A percentile compares a stretch with the other conserved stretches of the same genome.
phyloP scores from a whole-genome alignment of 129 eudicot species.

The Tanacetum coccineum region DNA sequence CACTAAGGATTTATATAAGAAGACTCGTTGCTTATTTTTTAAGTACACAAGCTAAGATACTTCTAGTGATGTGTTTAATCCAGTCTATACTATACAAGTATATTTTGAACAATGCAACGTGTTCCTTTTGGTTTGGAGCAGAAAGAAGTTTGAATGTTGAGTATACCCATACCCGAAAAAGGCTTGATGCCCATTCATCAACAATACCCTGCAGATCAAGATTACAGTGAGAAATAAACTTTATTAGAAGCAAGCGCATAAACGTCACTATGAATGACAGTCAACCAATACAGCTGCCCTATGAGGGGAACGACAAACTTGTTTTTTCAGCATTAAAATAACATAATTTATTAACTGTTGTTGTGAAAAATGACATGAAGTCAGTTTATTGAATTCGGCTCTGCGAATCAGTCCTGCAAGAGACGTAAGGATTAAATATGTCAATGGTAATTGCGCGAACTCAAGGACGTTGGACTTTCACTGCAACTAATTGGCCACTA shows the following conservation, averaged over 20 bases:
- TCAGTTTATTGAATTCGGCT: slow-evolving; percentile 83
- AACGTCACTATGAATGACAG: neutral
- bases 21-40: neutral
- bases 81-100: neutral
- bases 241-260: slow-evolving; percentile 8
- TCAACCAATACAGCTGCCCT: slow-evolving; percentile 4
- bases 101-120: slow-evolving; percentile 2
- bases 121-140: slow-evolving; percentile 7
- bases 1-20: slow-evolving; percentile 57
- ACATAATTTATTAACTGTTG: neutral
- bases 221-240: slow-evolving; percentile 11
- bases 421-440: slow-evolving; percentile 78
- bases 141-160: slow-evolving; percentile 16
- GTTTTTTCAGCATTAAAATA: neutral
- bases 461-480: slow-evolving; percentile 97
- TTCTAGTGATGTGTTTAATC: too few relatives aligned
- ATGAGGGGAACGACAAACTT: slow-evolving; percentile 2
- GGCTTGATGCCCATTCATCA: slow-evolving; percentile 99
- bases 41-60: neutral
- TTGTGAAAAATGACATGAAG: slow-evolving; percentile 60
- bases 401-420: slow-evolving; percentile 74
- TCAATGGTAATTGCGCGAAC: slow-evolving; percentile 98
- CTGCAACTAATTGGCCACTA: slow-evolving; percentile 78
- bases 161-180: slow-evolving; percentile 77
- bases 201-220: slow-evolving; percentile 73